Evolutionary conservation across 2,329 filamentous ascomycete genomes (phyloP), one percentile per base, ranked within the genome.

Genomic region (Chaetomiaceae sp.): DNA sequence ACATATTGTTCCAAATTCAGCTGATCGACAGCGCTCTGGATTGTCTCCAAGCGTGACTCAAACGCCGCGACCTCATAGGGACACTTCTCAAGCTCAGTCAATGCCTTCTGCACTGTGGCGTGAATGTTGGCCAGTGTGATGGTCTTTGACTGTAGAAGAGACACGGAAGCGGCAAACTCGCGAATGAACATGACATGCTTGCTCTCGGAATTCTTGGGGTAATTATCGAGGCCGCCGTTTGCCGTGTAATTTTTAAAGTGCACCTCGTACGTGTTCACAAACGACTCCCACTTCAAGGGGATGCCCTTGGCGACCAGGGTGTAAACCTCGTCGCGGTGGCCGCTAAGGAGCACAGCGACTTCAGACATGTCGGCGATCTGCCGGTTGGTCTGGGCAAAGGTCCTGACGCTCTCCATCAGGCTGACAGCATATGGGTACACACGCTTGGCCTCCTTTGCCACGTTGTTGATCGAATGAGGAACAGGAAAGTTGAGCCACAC

Each of bases 401-500:
- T 97, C 54, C 91, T 83, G n/a, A 97, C 90, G 64, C 90, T 97
- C 72, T 99, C 94, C 90, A 99, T 99, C 61, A 99, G 74, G 66
- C 91, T 97, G 60, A 99, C 91, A 21, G 95, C 94, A 65, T 95
- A 99, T 0, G 94, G 94, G 64, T 99, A 99, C 4, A 99, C 94
- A 48, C 94, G 84, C 72, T 96, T 96, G n/a, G 94, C 95, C 68
- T 99, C 94, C 70, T 97, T 99, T 1, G 95, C 95, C 49, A 96
- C 90, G 58, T 90, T 97, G 70, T 87, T 95, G 65, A 99, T 90
- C 13, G 89, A 85, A 69, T 99, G 94, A 8, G 95, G 95, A 21
- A 99, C 89, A 52, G 89, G 86, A 68, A 90, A 99, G 60, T 90
- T 94, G 57, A 96, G 85, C 92, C 94, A 99, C 11, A 90, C 84